Evolutionary conservation across 169 alveolate species (phyloP), one percentile per base, ranked within the genome.

Genomic region (Eimeria sp.): DNA sequence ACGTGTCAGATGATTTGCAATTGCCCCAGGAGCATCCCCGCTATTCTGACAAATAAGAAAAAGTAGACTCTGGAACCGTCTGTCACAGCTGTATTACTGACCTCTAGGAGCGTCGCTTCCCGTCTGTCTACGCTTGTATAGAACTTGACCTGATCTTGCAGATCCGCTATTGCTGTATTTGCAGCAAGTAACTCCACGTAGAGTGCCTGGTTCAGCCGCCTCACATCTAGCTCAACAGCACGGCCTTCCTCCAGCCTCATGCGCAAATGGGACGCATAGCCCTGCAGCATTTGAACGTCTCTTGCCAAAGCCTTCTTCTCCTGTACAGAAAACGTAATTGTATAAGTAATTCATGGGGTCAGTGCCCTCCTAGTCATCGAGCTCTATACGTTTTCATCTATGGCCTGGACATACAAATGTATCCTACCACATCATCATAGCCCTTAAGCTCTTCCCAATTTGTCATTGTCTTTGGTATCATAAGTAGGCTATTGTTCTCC

Each of bases 221-320:
- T 78, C 95, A 96, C 94, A 80, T 97, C 98, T 34, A 89, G 90
- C 92, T 96, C 98, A 65, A 96, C 95, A 73, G 97, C 97, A 65
- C 97, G 97, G 51, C 97, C 95, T 89, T 97, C 98, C 84, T 97
- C 97, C 65, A 97, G 65, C 45, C 67, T 90, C 78, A 96, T 94
- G 86, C 94, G 95, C 57, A 97, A 84, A 61, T 95, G 89, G 82
- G 97, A 95, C 40, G 90, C 95, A 47, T 97, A 96, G 73, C 97
- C 97, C 83, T 97, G 97, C 91, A 96, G 95, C 95, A 97, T 78
- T n/a, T 95, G 97, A 65, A 97, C 97, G 93, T 97, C 98, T 75
- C 94, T 95, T 51, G 96, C 96, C 90, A 97, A 88, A 51, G 95
- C 97, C 45, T 72, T 96, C 70, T 45, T 89, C 63, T 93, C 96